Evolutionary conservation across 371 early-diverging fungal species (phyloP).

Genomic region (Chytridium lagenaria): DNA sequence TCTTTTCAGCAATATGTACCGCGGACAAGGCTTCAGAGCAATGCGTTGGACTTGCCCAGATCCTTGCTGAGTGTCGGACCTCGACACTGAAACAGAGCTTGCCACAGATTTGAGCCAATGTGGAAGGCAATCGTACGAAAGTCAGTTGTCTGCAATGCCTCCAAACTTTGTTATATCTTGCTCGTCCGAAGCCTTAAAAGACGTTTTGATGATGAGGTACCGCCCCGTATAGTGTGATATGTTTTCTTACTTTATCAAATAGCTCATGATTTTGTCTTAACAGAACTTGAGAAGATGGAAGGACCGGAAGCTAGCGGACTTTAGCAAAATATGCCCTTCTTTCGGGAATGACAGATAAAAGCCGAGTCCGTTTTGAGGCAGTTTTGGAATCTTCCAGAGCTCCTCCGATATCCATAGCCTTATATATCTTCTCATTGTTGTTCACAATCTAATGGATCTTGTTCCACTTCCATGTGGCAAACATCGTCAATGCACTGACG

Average conservation of each 20-base stretch:
- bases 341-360: no score
- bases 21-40: not conserved
- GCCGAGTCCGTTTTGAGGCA: no score
- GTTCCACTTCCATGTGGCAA: not conserved
- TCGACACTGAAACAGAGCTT: not conserved
- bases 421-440: not conserved
- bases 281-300: not conserved
- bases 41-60: conserved; percentile 8
- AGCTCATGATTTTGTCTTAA: not conserved
- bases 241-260: not conserved
- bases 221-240: not conserved
- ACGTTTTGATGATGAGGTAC: conserved; percentile 8
- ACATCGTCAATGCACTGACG: not conserved
- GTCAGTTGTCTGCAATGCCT: not conserved
- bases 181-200: not conserved
- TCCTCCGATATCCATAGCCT: not conserved
- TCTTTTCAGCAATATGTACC: not conserved
- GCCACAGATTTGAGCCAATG: conserved; percentile 3
- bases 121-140: not conserved
- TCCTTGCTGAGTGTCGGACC: not conserved
- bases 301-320: not conserved
- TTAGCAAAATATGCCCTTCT: not conserved
- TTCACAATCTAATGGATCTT: not conserved
- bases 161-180: not conserved
- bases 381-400: no score